A percentile compares a stretch with the other conserved stretches of the same genome.
phyloP scores from a whole-genome alignment of 352 stramenopile genomes.

The Pythium pyrilobum region DNA sequence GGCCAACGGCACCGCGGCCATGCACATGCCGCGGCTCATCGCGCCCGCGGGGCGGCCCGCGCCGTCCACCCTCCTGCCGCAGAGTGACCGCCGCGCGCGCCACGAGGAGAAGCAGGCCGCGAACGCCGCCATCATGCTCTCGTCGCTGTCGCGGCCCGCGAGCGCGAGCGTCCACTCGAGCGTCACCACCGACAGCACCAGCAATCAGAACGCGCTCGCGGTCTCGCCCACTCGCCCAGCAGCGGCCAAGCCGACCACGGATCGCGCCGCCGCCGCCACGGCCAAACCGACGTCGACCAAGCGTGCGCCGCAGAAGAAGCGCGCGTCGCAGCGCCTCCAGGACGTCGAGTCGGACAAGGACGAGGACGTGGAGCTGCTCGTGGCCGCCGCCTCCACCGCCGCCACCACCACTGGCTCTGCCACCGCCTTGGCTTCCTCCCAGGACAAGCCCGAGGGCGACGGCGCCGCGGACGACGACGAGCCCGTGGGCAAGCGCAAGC shows the following conservation, averaged over 20 bases:
- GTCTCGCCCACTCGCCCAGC: neutral
- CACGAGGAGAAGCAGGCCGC: slow-evolving; percentile 16
- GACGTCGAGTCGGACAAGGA: neutral
- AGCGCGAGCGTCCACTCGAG: neutral
- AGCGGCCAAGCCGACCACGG: neutral
- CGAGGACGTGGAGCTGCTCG: no score
- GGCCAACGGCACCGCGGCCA: neutral
- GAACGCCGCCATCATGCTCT: slow-evolving; percentile 9
- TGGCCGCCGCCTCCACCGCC: no score
- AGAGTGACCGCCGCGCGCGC: slow-evolving; percentile 3
- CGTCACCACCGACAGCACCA: neutral
- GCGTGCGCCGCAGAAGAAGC: slow-evolving; percentile 1
- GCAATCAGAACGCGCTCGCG: neutral
- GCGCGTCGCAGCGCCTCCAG: neutral
- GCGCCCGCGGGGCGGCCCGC: neutral
- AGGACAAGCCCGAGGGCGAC: neutral
- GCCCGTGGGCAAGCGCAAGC: slow-evolving; percentile 6
- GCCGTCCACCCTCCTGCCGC: no score
- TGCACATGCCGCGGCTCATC: slow-evolving; percentile 3
- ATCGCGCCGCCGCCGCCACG: neutral
- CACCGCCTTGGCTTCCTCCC: no score
- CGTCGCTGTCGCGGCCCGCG: slow-evolving; percentile 1
- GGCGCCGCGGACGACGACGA: neutral
- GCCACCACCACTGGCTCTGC: no score
- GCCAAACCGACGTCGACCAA: neutral